A percentile compares a stretch with the other conserved stretches of the same genome.
Evolutionary conservation across 1,139 yeast genomes (phyloP).

Genomic region (Suzukiozyma palmioleophila): DNA sequence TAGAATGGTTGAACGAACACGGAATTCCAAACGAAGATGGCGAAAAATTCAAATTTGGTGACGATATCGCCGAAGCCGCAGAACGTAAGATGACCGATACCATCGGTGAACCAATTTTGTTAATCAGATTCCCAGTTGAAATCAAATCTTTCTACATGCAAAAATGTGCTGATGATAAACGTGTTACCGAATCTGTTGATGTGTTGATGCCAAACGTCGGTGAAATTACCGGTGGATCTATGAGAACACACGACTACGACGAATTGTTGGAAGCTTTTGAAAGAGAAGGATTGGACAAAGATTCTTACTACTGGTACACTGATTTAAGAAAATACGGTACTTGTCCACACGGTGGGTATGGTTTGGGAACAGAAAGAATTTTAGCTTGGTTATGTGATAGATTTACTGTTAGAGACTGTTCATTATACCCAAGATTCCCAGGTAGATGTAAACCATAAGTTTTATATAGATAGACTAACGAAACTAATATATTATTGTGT

Average conservation of each 20-base stretch:
- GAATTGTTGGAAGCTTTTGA: slow-evolving; percentile 87
- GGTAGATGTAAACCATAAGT: slow-evolving; percentile 93
- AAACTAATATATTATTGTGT: no score
- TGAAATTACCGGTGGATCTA: slow-evolving; percentile 97
- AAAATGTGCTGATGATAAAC: slow-evolving; percentile 81
- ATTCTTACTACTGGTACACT: slow-evolving; percentile 88
- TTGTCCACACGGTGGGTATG: slow-evolving; percentile 98
- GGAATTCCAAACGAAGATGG: slow-evolving; percentile 93
- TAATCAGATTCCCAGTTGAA: slow-evolving; percentile 93
- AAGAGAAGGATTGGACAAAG: slow-evolving; percentile 82
- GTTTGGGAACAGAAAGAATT: slow-evolving; percentile 96
- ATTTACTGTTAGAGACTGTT: slow-evolving; percentile 96
- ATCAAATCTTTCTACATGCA: slow-evolving; percentile 98
- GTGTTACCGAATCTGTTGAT: slow-evolving; percentile 97
- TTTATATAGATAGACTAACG: no score
- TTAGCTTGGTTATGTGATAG: slow-evolving; percentile 98
- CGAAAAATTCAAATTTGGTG: slow-evolving; percentile 89
- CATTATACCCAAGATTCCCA: slow-evolving; percentile 94
- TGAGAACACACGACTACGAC: slow-evolving; percentile 84
- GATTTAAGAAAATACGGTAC: slow-evolving; percentile 97
- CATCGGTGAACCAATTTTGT: slow-evolving; percentile 85
- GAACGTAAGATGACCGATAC: slow-evolving; percentile 98
- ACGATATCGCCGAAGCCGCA: slow-evolving; percentile 98
- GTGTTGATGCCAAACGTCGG: slow-evolving; percentile 99
- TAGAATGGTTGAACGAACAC: slow-evolving; percentile 95